These are phyloP conservation scores for Ophiostoma quercus DNA, from an alignment of 2,329 filamentous ascomycete genomes.

Conservation along the genomic window DNA sequence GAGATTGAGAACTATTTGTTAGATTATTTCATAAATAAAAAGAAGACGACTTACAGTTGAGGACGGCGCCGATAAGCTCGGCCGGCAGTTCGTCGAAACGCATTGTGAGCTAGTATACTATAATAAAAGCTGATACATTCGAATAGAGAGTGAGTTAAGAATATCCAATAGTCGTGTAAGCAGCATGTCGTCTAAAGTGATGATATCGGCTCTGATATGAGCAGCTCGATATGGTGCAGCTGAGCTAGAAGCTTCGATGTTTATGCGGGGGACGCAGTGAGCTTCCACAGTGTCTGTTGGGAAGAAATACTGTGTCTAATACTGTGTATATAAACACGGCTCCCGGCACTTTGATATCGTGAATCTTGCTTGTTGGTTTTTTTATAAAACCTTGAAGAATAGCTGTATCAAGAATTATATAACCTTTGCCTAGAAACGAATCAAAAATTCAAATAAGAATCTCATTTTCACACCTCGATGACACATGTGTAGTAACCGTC, in stretches of 20 bases:
- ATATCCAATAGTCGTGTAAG: too few relatives aligned
- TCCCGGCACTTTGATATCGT: background rate
- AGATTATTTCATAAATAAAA: background rate
- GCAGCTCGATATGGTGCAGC: background rate
- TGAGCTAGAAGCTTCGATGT: slow-evolving; percentile 16
- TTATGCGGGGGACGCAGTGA: slow-evolving; percentile 5
- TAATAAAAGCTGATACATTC: background rate
- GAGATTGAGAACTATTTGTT: slow-evolving; percentile 54
- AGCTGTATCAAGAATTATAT: too few relatives aligned
- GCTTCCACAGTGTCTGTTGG: background rate
- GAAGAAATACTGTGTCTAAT: background rate
- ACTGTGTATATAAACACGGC: background rate
- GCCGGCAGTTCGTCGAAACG: slow-evolving; percentile 8
- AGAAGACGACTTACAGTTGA: background rate
- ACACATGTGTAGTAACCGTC: background rate
- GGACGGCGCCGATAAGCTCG: slow-evolving; percentile 7
- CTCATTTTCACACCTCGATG: background rate
- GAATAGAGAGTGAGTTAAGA: background rate
- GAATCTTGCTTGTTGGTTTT: too few relatives aligned
- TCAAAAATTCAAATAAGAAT: too few relatives aligned
- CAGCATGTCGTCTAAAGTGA: background rate
- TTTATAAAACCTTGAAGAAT: too few relatives aligned
- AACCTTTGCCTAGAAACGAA: too few relatives aligned
- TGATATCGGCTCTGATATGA: background rate
- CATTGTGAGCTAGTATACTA: background rate